A percentile compares a stretch with the other conserved stretches of the same genome.
phyloP scores from a whole-genome alignment of 2,329 filamentous ascomycete species.

The Exophiala calicioides region DNA sequence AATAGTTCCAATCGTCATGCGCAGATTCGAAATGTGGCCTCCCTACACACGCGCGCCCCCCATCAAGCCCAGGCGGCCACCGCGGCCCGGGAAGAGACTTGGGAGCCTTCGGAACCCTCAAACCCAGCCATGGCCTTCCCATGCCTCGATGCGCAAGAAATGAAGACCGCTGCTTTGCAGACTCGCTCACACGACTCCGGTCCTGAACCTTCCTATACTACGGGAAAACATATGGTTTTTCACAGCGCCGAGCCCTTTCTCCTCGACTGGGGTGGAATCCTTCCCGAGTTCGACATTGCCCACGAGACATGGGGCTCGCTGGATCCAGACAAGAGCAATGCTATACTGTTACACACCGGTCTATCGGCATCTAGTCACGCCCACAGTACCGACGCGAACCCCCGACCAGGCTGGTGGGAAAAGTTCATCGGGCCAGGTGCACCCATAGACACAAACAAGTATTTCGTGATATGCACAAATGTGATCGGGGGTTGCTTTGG shows the following conservation, averaged over 20 bases:
- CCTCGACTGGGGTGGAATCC: constrained; percentile 92
- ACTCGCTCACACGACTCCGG: constrained; percentile 67
- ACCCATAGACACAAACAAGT: constrained; percentile 85
- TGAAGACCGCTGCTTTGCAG: constrained; percentile 69
- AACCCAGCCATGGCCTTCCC: constrained; percentile 89
- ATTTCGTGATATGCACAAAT: constrained; percentile 94
- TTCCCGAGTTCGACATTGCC: constrained; percentile 84
- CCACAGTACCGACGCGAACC: constrained; percentile 82
- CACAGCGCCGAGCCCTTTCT: constrained; percentile 72
- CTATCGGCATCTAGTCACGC: constrained; percentile 97
- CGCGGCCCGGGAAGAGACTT: constrained; percentile 29
- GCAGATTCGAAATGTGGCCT: constrained; percentile 12
- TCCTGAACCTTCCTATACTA: constrained; percentile 91
- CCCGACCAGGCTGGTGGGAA: constrained; percentile 97
- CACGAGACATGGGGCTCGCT: constrained; percentile 90
- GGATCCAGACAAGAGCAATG: constrained; percentile 80
- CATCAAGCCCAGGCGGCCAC: constrained; percentile 28
- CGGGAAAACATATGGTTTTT: constrained; percentile 78
- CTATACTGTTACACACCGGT: constrained; percentile 88
- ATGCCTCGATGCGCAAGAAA: constrained; percentile 82
- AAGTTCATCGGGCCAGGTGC: constrained; percentile 90
- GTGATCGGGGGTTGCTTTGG: constrained; percentile 95
- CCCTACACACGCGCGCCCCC: constrained; percentile 19
- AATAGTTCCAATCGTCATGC: no score
- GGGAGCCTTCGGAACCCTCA: constrained; percentile 48